Evolutionary conservation across 208 protist species (phyloP), one percentile per base, ranked within the genome.

Genomic region (Angomonas deanei): DNA sequence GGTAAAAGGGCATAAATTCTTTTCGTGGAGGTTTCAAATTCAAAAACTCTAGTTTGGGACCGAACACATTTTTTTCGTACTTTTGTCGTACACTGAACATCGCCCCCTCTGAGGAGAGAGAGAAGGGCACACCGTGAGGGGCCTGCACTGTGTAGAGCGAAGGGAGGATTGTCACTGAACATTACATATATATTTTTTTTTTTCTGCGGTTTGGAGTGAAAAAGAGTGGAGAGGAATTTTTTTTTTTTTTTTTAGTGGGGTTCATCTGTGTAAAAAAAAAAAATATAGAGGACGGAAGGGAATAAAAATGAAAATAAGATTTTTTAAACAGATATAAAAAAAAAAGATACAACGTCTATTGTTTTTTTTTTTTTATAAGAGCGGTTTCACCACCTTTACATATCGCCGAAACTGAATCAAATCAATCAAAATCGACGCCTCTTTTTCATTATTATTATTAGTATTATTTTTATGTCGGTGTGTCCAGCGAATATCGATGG

Each of bases 1-100:
- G 76, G 68, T 92, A 95, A 59, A 95, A 95, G 8, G 89, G 89
- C 21, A 95, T 55, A 64, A 93, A 95, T 70, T 95, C 84, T n/a
- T 81, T 81, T 10, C 72, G 75, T 0, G 89, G 84, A 13, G 52
- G 19, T n/a, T 57, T 27, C 0, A 95, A 49, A 3, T 72, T 31
- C 15, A 95, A 53, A 52, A 81, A 91, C 32, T 91, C 76, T 1
- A 76, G 52, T 23, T 77, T 64, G 21, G 84, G 83, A 11, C 89
- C 82, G 46, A 95, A 82, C 79, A 72, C 90, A 26, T 74, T 74
- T 19, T 61, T 68, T 11, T 73, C 61, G 63, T 92, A 92, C 62
- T 84, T 88, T n/a, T 68, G 59, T 8, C 63, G 47, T 15, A 91
- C 70, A 15, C 46, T 56, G n/a, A 38, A 3, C 5, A 88, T 54